Conservation (phyloP, 495 filamentous ascomycete species). For the Tuber indicum region DNA sequence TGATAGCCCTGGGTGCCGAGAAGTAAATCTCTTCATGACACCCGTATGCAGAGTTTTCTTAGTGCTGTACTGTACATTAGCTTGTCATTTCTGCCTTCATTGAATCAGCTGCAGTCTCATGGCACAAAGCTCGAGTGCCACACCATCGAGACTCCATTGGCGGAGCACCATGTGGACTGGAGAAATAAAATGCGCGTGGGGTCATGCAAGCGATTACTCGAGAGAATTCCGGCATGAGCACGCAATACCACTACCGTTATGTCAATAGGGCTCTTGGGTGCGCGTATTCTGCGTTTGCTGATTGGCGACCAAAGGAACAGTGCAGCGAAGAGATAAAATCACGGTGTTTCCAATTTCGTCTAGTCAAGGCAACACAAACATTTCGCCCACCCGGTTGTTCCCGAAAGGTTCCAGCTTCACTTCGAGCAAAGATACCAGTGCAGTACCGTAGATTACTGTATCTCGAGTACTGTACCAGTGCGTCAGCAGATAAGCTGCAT, state of each 20-base stretch:
- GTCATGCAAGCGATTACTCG: not conserved
- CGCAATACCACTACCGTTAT: not conserved
- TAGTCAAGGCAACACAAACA: not conserved
- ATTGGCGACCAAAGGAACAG: not conserved
- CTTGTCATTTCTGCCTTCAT: not conserved
- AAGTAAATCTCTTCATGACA: not conserved
- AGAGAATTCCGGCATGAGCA: not conserved
- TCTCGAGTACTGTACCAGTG: not conserved
- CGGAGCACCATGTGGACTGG: not conserved
- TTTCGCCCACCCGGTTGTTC: not conserved
- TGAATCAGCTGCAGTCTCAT: not conserved
- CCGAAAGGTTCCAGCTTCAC: not conserved
- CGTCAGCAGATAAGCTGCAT: not conserved
- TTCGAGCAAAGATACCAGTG: not conserved
- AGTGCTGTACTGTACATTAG: not conserved
- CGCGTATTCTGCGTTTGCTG: not conserved
- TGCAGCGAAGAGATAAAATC: not conserved
- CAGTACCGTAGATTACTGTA: too few relatives aligned
- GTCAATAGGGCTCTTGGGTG: not conserved
- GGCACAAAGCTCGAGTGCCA: not conserved
- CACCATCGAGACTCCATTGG: not conserved
- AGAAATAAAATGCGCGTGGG: not conserved
- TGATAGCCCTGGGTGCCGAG: constrained; percentile 18
- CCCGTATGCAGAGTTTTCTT: not conserved
- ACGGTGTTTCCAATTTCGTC: not conserved